Evolutionary conservation across 1,139 yeast genomes (phyloP).

Genomic region (Yamadazyma diddensiae): DNA sequence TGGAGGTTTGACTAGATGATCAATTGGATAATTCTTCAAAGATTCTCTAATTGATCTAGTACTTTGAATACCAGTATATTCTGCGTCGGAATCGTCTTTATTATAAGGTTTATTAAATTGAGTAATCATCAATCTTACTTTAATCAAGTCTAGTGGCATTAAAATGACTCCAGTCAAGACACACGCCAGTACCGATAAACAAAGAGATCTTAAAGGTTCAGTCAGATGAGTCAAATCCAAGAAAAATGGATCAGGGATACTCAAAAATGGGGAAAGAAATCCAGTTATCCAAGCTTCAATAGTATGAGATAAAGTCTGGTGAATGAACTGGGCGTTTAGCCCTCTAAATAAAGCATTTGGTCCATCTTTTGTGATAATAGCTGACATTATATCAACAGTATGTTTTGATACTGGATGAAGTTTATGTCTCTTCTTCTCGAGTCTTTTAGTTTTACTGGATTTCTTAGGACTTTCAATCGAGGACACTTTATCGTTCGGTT

Average conservation of each 20-base stretch:
- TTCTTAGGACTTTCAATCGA: conserved; percentile 2
- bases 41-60: conserved; percentile 41
- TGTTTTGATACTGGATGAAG: conserved; percentile 64
- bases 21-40: conserved; percentile 32
- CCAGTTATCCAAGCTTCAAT: conserved; percentile 93
- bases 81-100: conserved; percentile 4
- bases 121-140: conserved; percentile 74
- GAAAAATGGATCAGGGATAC: conserved; percentile 89
- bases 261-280: conserved; percentile 72
- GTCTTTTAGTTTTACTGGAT: conserved; percentile 6
- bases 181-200: conserved; percentile 68
- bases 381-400: conserved; percentile 67
- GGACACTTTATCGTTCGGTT: not conserved
- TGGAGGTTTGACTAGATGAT: conserved; percentile 55
- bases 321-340: conserved; percentile 77
- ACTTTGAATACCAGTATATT: conserved; percentile 12
- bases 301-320: conserved; percentile 72
- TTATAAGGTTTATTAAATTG: conserved; percentile 28
- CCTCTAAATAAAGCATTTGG: conserved; percentile 84
- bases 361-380: conserved; percentile 75
- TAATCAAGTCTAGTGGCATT: conserved; percentile 78
- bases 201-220: conserved; percentile 66
- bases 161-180: conserved; percentile 72
- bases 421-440: conserved; percentile 18
- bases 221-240: conserved; percentile 81